Percentiles rank a stretch among this genome's conserved stretches.
phyloP scores from a whole-genome alignment of 176 grass and related monocot genomes.

The Avena sativa region DNA sequence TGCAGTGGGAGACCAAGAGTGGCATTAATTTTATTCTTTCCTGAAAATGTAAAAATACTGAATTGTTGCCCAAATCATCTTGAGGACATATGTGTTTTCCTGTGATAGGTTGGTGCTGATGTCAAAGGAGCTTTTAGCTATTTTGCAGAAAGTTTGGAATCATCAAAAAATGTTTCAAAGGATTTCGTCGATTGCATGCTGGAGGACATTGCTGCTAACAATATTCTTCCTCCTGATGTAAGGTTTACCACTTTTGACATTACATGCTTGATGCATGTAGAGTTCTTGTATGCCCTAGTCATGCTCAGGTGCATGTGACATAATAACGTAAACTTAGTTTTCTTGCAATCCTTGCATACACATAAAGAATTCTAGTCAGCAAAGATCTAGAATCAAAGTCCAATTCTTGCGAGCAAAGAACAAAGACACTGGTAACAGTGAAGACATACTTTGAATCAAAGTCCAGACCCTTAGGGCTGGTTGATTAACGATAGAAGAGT shows the following conservation, averaged over 20 bases:
- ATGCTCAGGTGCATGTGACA: too few relatives aligned
- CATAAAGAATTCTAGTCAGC: too few relatives aligned
- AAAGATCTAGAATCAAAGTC: too few relatives aligned
- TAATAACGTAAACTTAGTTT: too few relatives aligned
- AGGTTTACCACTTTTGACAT: too few relatives aligned
- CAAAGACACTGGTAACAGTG: too few relatives aligned
- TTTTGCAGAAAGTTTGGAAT: neutral
- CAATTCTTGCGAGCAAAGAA: too few relatives aligned
- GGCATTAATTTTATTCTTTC: neutral
- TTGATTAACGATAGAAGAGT: neutral
- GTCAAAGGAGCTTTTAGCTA: neutral
- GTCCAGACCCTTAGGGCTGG: too few relatives aligned
- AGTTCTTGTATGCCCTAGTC: too few relatives aligned
- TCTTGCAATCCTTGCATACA: too few relatives aligned
- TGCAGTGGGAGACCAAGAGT: neutral
- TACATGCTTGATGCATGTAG: too few relatives aligned
- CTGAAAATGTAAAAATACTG: neutral
- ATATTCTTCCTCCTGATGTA: neutral
- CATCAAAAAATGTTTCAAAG: neutral
- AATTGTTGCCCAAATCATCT: neutral
- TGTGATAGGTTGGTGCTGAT: conserved; percentile 46
- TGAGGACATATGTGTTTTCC: neutral
- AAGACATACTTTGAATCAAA: too few relatives aligned
- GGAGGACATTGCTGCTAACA: neutral
- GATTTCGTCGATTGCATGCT: conserved; percentile 23